Evolutionary conservation across 192 early-diverging fungal species (phyloP), one percentile per base, ranked within the genome.

Genomic region (Linnemannia exigua): DNA sequence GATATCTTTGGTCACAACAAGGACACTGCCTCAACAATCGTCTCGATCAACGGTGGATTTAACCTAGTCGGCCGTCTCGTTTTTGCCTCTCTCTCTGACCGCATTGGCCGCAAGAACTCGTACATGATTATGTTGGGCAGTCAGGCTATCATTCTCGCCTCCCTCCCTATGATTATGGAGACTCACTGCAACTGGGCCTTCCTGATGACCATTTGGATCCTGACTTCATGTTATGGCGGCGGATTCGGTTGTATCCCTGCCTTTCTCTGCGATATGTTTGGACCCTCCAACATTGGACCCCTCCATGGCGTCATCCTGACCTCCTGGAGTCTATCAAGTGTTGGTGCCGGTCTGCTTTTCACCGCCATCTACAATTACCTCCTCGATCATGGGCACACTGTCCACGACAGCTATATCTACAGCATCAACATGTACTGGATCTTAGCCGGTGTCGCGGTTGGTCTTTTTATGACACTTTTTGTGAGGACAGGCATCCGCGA

Each of bases 211-310:
- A 85, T 93, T 52, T 94, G 93, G 91, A 67, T 92, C 67, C 89
- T 94, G 46, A 93, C 93, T 1, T 82, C 92, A 11, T 94, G 92
- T 87, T 96, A 95, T 74, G 95, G 95, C 35, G 94, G 92, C 38
- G 95, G 95, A 28, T 95, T 96, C 50, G 94, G 94, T 16, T 90
- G 93, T 70, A 94, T 96, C 72, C 94, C 94, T 2, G 94, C 94
- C 6, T 94, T 93, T 74, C 79, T 96, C 48, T 91, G 94, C 12
- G 95, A 96, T 75, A 94, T 94, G 91, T 96, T 95, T 84, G 94
- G 94, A 16, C 90, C 92, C 11, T 90, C 92, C 22, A 96, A 96
- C 85, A 93, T 94, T 87, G 91, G 93, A 0, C 90, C 93, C 0
- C 90, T 94, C 70, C 94, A 96, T 81, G 94, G 95, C 15, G 87